These are phyloP conservation scores for Fusarium algeriense DNA, from an alignment of 2,329 filamentous ascomycete genomes.

Conservation along the genomic window DNA sequence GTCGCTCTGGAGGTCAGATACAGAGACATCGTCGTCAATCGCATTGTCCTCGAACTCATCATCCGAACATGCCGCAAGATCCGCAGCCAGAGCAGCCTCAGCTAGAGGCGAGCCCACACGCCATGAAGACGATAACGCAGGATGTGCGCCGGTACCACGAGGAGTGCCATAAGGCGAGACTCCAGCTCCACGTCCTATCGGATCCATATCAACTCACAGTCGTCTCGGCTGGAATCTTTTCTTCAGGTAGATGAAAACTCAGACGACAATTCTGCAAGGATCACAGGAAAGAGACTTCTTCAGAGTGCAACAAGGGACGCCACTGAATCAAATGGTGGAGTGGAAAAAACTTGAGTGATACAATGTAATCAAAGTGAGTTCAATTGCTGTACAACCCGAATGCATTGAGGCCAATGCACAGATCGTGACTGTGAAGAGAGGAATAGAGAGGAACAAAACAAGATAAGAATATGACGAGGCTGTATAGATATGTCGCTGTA, in stretches of 20 bases:
- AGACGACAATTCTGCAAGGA: conserved; percentile 17
- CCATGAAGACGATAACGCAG: conserved; percentile 61
- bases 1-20: conserved; percentile 55
- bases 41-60: conserved; percentile 59
- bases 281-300: conserved; percentile 22
- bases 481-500: conserved; percentile 30
- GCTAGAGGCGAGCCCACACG: conserved; percentile 73
- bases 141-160: conserved; percentile 36
- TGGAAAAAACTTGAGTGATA: conserved; percentile 26
- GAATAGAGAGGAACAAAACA: neutral
- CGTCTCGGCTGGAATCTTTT: conserved; percentile 5
- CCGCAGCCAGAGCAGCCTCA: conserved; percentile 73
- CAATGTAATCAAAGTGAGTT: conserved; percentile 25
- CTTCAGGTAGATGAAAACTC: conserved; percentile 17
- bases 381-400: conserved; percentile 11
- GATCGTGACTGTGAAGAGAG: conserved; percentile 9
- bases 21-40: conserved; percentile 48
- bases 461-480: conserved; percentile 28
- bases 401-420: conserved; percentile 1
- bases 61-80: conserved; percentile 74
- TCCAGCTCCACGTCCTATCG: conserved; percentile 38
- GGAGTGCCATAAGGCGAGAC: conserved; percentile 42
- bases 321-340: conserved; percentile 24
- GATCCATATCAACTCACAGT: conserved; percentile 26
- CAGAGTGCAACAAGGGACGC: conserved; percentile 23